phyloP scores from a whole-genome alignment of 768 basidiomycete genomes.

The Lactarius sp. region DNA sequence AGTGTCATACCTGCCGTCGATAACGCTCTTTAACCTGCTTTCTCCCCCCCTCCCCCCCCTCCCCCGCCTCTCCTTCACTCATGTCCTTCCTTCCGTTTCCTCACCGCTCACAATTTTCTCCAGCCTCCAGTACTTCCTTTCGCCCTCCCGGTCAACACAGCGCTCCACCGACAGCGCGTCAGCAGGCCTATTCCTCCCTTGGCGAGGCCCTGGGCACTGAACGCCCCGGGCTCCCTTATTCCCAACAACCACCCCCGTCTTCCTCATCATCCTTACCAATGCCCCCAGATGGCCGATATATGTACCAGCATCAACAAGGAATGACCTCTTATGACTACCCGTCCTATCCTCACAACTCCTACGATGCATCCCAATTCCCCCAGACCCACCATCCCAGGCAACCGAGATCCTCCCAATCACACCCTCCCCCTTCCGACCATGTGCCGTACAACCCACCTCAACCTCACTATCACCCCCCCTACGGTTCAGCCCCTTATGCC shows the following conservation, averaged over 20 bases:
- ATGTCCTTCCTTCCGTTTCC: constrained; percentile 21
- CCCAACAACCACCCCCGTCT: constrained; percentile 19
- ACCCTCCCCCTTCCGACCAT: constrained; percentile 31
- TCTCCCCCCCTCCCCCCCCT: neutral
- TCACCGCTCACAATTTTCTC: constrained; percentile 21
- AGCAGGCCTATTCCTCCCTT: constrained; percentile 27
- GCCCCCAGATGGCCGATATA: constrained; percentile 51
- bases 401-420: constrained; percentile 29
- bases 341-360: constrained; percentile 36
- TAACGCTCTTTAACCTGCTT: constrained; percentile 7
- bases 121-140: constrained; percentile 21
- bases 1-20: constrained; percentile 24
- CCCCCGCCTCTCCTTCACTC: neutral
- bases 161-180: constrained; percentile 21
- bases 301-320: constrained; percentile 47
- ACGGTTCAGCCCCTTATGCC: constrained; percentile 24
- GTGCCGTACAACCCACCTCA: constrained; percentile 26
- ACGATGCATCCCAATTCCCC: constrained; percentile 31
- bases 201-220: constrained; percentile 27
- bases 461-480: constrained; percentile 23
- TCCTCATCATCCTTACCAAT: constrained; percentile 30
- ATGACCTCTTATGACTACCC: constrained; percentile 49
- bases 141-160: constrained; percentile 15
- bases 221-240: constrained; percentile 18
- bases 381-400: constrained; percentile 28